These are phyloP conservation scores for Colletotrichum tamarilloi DNA, from an alignment of 2,329 filamentous ascomycete species.

Conservation along the genomic window DNA sequence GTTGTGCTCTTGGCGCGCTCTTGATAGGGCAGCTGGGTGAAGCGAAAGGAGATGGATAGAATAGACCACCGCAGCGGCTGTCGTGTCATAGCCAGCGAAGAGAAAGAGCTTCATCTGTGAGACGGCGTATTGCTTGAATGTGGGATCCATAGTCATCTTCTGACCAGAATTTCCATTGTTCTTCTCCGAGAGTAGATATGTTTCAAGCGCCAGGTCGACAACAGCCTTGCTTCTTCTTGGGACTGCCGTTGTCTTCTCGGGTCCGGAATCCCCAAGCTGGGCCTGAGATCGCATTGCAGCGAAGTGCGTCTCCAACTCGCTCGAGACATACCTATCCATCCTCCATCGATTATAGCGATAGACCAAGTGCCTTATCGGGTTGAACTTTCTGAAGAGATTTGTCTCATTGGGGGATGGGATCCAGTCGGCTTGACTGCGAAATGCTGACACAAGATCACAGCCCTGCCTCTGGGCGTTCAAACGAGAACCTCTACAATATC, in stretches of 20 bases:
- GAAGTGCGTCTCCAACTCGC: background rate
- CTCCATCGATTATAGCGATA: slow-evolving; percentile 8
- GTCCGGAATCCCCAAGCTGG: too few species aligned
- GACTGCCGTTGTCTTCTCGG: background rate
- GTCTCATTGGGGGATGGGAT: slow-evolving; percentile 7
- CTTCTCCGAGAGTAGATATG: slow-evolving; percentile 35
- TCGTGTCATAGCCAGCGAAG: slow-evolving; percentile 47
- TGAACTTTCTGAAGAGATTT: slow-evolving; percentile 3
- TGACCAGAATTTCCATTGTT: background rate
- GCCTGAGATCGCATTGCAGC: background rate
- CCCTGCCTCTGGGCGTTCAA: background rate
- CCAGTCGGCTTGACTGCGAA: slow-evolving; percentile 5
- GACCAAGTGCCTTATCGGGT: background rate
- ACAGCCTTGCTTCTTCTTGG: slow-evolving; percentile 5
- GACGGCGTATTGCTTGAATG: slow-evolving; percentile 42
- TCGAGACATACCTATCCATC: background rate
- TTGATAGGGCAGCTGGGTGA: slow-evolving; percentile 39
- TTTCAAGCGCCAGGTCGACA: slow-evolving; percentile 42
- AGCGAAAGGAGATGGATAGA: slow-evolving; percentile 38
- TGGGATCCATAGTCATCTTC: slow-evolving; percentile 38
- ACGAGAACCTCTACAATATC: background rate
- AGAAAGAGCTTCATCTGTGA: slow-evolving; percentile 45
- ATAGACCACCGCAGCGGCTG: slow-evolving; percentile 41
- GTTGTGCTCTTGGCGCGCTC: slow-evolving; percentile 44
- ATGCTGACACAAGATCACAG: slow-evolving; percentile 3